A percentile compares a stretch with the other conserved stretches of the same genome.
Conservation (phyloP, 352 stramenopile species). For the Thraustochytrium striatum region DNA sequence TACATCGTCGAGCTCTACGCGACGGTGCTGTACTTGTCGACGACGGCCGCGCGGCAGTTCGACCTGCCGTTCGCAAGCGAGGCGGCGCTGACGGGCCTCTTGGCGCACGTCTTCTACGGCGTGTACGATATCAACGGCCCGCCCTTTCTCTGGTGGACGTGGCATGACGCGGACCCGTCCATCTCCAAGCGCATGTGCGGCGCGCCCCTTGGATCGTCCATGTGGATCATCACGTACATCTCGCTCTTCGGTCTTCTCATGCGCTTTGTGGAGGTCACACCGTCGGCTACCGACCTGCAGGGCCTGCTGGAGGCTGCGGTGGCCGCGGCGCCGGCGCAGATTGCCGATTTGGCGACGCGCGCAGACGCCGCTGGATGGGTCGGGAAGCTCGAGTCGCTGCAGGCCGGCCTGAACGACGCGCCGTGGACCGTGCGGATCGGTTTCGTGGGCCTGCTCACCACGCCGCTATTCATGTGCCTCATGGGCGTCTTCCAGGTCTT, state of each 20-base stretch:
- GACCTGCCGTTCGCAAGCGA: neutral
- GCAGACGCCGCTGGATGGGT: neutral
- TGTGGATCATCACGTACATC: constrained; percentile 38
- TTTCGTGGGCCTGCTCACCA: neutral
- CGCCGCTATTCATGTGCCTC: constrained; percentile 38
- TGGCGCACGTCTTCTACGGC: constrained; percentile 19
- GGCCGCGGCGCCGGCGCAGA: neutral
- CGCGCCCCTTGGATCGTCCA: constrained; percentile 11
- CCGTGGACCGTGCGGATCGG: neutral
- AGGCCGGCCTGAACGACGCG: neutral
- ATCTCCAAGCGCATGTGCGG: constrained; percentile 30
- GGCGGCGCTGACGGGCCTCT: constrained; percentile 22
- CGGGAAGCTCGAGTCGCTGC: neutral
- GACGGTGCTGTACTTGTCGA: constrained; percentile 13
- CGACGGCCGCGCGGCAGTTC: constrained; percentile 27
- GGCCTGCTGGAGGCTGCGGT: neutral
- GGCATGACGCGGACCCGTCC: constrained; percentile 37
- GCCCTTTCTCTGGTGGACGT: constrained; percentile 40
- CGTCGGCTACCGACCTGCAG: neutral
- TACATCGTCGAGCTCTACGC: constrained; percentile 41
- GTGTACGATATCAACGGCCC: constrained; percentile 35
- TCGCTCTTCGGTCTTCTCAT: neutral
- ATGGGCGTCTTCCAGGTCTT: constrained; percentile 38
- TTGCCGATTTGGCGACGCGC: neutral
- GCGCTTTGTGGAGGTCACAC: neutral